Percentiles rank a stretch among this genome's conserved stretches.
phyloP scores from a whole-genome alignment of 192 early-diverging fungal genomes.

The Martensiomyces pterosporus region DNA sequence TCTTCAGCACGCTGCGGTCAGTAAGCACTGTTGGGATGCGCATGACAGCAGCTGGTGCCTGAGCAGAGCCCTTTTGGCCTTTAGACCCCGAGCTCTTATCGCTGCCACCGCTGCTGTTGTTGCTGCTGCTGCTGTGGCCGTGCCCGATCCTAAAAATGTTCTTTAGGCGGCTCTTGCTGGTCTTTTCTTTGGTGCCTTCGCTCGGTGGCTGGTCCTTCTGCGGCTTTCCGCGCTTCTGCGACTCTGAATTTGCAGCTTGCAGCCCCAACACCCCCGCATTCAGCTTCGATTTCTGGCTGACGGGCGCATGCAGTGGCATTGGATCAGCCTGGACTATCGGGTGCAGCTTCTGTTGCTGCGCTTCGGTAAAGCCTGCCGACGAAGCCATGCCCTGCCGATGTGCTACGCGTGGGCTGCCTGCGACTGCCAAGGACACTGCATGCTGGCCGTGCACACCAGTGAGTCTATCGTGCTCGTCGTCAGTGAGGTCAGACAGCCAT shows the following conservation, averaged over 20 bases:
- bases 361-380: slow-evolving; percentile 17
- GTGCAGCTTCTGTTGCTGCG: slow-evolving; percentile 30
- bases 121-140: slow-evolving; percentile 5
- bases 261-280: too few species aligned
- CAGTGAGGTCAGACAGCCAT: too few species aligned
- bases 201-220: slow-evolving; percentile 1
- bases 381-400: too few species aligned
- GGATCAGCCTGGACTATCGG: slow-evolving; percentile 22
- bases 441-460: too few species aligned
- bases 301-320: slow-evolving; percentile 2
- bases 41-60: too few species aligned
- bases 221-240: slow-evolving; percentile 4
- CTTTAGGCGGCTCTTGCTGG: slow-evolving; percentile 42
- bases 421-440: not conserved
- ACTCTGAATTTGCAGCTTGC: not conserved
- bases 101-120: slow-evolving; percentile 8
- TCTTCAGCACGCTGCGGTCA: too few species aligned
- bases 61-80: too few species aligned
- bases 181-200: slow-evolving; percentile 25
- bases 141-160: slow-evolving; percentile 42
- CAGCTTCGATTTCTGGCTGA: not conserved
- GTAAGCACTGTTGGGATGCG: too few species aligned
- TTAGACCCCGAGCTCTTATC: too few species aligned
- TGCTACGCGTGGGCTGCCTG: not conserved
- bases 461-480: too few species aligned